Percentiles rank a stretch among this genome's conserved stretches.
These are phyloP conservation scores for Fusarium sambucinum DNA, from an alignment of 2,329 filamentous ascomycete genomes.

Conservation along the genomic window DNA sequence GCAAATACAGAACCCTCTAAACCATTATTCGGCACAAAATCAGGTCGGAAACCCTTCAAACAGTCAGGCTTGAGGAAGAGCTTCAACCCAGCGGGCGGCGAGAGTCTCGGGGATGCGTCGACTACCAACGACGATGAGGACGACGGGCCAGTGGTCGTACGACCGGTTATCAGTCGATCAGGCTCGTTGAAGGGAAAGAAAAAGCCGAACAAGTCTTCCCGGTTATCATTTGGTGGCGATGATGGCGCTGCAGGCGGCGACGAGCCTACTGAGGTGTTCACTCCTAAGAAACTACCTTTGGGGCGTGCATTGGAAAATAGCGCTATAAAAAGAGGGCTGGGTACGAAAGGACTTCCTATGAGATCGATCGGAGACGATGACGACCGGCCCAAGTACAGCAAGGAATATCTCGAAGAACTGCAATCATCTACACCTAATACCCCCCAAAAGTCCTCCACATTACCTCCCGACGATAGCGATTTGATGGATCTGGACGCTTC, in stretches of 20 bases:
- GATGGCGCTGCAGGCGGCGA: constrained; percentile 64
- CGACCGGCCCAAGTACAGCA: constrained; percentile 83
- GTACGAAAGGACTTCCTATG: constrained; percentile 65
- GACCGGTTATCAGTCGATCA: constrained; percentile 61
- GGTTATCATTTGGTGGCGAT: constrained; percentile 80
- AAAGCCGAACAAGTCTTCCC: constrained; percentile 66
- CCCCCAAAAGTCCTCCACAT: constrained; percentile 70
- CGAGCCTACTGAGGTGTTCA: constrained; percentile 63
- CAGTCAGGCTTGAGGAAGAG: constrained; percentile 70
- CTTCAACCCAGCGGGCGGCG: constrained; percentile 61
- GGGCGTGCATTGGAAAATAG: constrained; percentile 76
- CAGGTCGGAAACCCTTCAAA: constrained; percentile 65
- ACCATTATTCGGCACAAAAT: constrained; percentile 58
- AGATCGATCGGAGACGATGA: constrained; percentile 71
- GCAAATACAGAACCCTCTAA: constrained; percentile 51
- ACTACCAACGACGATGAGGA: constrained; percentile 58
- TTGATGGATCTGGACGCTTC: constrained; percentile 69
- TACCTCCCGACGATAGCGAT: constrained; percentile 60
- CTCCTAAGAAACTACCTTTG: constrained; percentile 75
- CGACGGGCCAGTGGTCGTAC: constrained; percentile 62
- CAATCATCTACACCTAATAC: constrained; percentile 87
- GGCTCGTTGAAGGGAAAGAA: constrained; percentile 74
- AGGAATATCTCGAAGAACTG: constrained; percentile 86
- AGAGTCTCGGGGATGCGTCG: constrained; percentile 40
- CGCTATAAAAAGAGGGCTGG: constrained; percentile 66